phyloP scores from a whole-genome alignment of 257 asterid genomes.

The Parsonsia alboflavescens region DNA sequence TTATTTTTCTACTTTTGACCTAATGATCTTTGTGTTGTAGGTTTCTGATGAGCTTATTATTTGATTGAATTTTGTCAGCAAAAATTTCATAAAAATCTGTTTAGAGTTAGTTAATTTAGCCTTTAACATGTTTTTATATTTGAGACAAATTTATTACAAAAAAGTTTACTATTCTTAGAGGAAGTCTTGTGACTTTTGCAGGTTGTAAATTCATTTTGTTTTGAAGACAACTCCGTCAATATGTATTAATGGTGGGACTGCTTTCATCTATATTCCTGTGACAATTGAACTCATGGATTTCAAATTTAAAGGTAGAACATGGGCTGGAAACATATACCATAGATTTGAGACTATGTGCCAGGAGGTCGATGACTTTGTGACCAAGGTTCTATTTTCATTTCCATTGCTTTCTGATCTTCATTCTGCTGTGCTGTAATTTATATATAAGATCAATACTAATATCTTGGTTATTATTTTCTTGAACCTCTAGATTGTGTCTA shows the following conservation, averaged over 20 bases:
- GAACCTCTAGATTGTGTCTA: neutral
- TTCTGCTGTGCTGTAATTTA: too few species aligned
- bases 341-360: conserved; percentile 58
- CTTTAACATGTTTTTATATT: neutral
- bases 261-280: conserved; percentile 15
- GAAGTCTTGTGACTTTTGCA: neutral
- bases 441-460: neutral
- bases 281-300: conserved; percentile 32
- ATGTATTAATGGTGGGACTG: conserved; percentile 1
- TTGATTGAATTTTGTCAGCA: neutral
- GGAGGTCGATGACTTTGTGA: conserved; percentile 63
- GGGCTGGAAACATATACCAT: conserved; percentile 65
- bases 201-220: neutral
- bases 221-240: neutral
- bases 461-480: conserved; percentile 2
- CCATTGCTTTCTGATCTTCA: neutral
- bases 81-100: neutral
- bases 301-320: conserved; percentile 33
- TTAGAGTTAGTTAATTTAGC: neutral
- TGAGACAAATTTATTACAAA: neutral
- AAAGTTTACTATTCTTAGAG: neutral
- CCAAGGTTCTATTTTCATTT: conserved; percentile 39
- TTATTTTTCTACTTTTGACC: neutral
- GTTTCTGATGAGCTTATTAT: neutral
- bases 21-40: neutral